These are phyloP conservation scores for Ogataea nitratoaversa DNA, from an alignment of 805 yeast species.

Conservation along the genomic window DNA sequence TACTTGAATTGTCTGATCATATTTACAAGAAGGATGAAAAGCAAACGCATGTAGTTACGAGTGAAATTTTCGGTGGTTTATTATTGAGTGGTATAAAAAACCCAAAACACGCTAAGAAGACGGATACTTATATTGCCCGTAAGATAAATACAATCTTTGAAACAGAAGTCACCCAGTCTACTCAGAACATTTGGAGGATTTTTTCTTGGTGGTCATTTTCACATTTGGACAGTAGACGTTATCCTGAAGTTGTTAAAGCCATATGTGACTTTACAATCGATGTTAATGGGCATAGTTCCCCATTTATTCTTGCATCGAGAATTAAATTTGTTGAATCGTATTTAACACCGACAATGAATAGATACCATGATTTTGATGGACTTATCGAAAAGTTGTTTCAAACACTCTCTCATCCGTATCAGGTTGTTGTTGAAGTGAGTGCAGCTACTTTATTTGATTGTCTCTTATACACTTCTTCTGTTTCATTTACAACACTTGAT, in stretches of 20 bases:
- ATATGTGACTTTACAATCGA: conserved; percentile 47
- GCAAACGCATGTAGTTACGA: conserved; percentile 66
- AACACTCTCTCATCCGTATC: conserved; percentile 62
- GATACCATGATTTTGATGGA: conserved; percentile 46
- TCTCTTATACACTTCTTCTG: conserved; percentile 9
- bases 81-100: conserved; percentile 43
- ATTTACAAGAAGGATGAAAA: conserved; percentile 64
- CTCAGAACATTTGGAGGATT: conserved; percentile 67
- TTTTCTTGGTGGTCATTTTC: conserved; percentile 71
- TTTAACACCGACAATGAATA: conserved; percentile 25
- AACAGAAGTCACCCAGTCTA: conserved; percentile 69
- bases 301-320: conserved; percentile 60
- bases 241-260: conserved; percentile 44
- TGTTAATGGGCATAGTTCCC: conserved; percentile 47
- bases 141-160: conserved; percentile 46
- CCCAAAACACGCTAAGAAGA: conserved; percentile 26
- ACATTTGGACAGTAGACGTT: conserved; percentile 64
- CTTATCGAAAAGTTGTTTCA: conserved; percentile 41
- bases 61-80: conserved; percentile 69
- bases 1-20: conserved; percentile 45
- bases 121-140: conserved; percentile 44
- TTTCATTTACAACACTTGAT: conserved; percentile 25
- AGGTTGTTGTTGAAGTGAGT: conserved; percentile 63
- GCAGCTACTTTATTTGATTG: conserved; percentile 53
- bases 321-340: conserved; percentile 49